These are phyloP conservation scores for Pleurotus eryngii DNA, from an alignment of 768 basidiomycete genomes.

Conservation along the genomic window DNA sequence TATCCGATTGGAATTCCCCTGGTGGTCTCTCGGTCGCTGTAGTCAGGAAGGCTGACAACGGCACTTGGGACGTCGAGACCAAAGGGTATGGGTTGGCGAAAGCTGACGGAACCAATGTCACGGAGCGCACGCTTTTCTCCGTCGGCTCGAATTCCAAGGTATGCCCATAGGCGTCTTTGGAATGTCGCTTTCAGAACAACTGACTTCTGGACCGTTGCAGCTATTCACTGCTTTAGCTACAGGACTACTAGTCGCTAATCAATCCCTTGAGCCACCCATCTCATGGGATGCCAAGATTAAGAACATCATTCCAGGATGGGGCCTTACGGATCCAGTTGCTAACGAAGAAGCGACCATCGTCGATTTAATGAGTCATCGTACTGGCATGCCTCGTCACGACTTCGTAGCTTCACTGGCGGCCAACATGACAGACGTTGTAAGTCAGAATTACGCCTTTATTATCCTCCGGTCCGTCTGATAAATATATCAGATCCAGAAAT, in stretches of 20 bases:
- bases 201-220: conserved; percentile 7
- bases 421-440: background rate
- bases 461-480: too few relatives aligned
- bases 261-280: conserved; percentile 16
- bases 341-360: conserved; percentile 15
- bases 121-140: conserved; percentile 14
- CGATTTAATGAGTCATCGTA: conserved; percentile 26
- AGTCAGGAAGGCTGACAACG: conserved; percentile 12
- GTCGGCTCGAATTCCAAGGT: conserved; percentile 23
- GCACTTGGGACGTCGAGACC: conserved; percentile 16
- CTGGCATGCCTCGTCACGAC: conserved; percentile 23
- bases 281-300: conserved; percentile 20
- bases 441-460: background rate
- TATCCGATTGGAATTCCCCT: conserved; percentile 16
- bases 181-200: too few relatives aligned
- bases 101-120: conserved; percentile 14
- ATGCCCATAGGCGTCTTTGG: too few relatives aligned
- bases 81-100: conserved; percentile 18
- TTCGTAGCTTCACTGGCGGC: background rate
- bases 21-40: conserved; percentile 17
- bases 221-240: conserved; percentile 21
- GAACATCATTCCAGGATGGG: conserved; percentile 20
- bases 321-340: conserved; percentile 20
- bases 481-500: too few relatives aligned
- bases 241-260: conserved; percentile 23